Base-by-base conservation (phyloP, 148 eudicot genomes). In the Spergularia bocconei region DNA sequence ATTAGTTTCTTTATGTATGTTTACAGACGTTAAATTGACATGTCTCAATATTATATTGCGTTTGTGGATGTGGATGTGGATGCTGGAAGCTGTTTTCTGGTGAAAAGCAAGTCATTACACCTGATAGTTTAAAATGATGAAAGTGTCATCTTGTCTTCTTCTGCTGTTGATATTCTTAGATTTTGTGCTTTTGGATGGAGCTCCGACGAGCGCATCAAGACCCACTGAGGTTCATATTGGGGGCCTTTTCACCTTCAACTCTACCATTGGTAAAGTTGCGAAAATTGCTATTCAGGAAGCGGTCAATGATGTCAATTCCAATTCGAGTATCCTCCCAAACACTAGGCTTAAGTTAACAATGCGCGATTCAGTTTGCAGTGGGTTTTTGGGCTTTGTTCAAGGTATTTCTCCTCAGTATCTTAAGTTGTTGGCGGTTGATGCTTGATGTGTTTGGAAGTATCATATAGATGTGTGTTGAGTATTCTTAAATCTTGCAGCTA, bases 221-320 rank as follows among this genome's bases (percentile, higher is more conserved):
- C 96, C 99, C 14, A 68, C 86, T 58, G 85, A 83, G 82, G 92
- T 92, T 75, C 88, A 87, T 63, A 80, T 95, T 72, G 99, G 99
- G 67, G 97, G 94, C 56, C 82, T 95, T 76, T 89, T 95, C 82
- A 82, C 89, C 59, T 91, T 90, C 73, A 81, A 95, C 64, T 95
- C 99, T 67, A 88, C 93, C 10, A 88, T 92, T 23, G 99, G 99
- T 23, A 89, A 86, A 80, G 99, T 89, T 58, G 93, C 97, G 51
- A 84, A 81, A 83, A 77, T 95, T 89, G 97, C 99, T 0, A 84
- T 95, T 77, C 77, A 90, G 77, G 89, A 86, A 81, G 99, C 99
- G 71, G 90, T 95, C 13, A 81, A 88, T 66, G 99, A 92, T 84
- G 89, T 95, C 16, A 95, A 95, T 75, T 76, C 93, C 54, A 77